Evolutionary conservation across 441 rosid genomes (phyloP).

Genomic region (Gossypium trilobum): DNA sequence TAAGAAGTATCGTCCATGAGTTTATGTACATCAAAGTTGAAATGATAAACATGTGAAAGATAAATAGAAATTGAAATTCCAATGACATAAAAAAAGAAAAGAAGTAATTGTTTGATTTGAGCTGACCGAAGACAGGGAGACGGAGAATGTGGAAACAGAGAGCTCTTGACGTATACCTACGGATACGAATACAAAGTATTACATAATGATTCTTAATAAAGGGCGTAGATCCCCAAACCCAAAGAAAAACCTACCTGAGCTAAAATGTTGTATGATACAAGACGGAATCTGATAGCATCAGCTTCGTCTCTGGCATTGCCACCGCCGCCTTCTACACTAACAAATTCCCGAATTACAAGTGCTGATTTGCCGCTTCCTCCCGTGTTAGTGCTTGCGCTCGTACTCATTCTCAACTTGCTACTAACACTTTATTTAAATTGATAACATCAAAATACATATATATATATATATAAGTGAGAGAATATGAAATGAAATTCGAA

Average conservation of each 20-base stretch:
- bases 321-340: slow-evolving; percentile 45
- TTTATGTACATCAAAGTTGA: not conserved
- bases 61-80: not conserved
- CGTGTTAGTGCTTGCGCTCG: not conserved
- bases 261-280: slow-evolving; percentile 78
- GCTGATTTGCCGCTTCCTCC: slow-evolving; percentile 21
- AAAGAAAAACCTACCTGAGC: slow-evolving; percentile 56
- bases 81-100: not conserved
- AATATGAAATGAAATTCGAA: not conserved
- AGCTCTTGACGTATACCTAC: slow-evolving; percentile 77
- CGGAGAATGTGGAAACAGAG: slow-evolving; percentile 71
- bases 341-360: slow-evolving; percentile 43
- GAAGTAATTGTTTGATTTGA: slow-evolving; percentile 28
- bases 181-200: not conserved
- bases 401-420: slow-evolving; percentile 2
- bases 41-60: not conserved
- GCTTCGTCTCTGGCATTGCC: slow-evolving; percentile 34
- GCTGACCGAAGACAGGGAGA: slow-evolving; percentile 58
- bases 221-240: not conserved
- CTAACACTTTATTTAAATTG: not conserved
- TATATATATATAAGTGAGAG: not conserved
- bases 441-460: not conserved
- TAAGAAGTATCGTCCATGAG: not conserved
- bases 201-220: not conserved
- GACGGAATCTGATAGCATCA: slow-evolving; percentile 69